Base-by-base conservation (phyloP, 2,329 filamentous ascomycete genomes). In the Aspergillus proliferans region DNA sequence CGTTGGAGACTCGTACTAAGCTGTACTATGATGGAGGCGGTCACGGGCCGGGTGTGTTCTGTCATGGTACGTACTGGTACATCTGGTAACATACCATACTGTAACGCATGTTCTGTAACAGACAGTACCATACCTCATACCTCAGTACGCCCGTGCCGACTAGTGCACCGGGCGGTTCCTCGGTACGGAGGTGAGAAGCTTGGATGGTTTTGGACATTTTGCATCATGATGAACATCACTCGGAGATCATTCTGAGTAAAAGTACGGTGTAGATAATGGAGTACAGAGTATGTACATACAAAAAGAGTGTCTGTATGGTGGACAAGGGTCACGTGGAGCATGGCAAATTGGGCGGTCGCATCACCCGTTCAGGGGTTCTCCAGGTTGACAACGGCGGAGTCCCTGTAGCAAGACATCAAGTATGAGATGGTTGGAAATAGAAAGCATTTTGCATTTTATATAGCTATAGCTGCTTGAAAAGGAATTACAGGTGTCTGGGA, bases 201-300 rank as follows among this genome's bases (percentile, higher is more conserved):
- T 38, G 34, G 34, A n/a, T 38, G 34, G 26, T 30, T 30, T 30
- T 30, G 10, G 26, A 12, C 26, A 30, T 30, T 51, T 55, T 55
- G 49, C 54, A 58, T 53, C 56, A 56, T 58, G 39, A 56, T 48
- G 48, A 47, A 50, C 53, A 56, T 51, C 55, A 56, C 47, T 19
- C 18, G 40, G 19, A 41, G 10, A 40, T 42, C 22, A 24, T 46
- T 30, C 26, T 28, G 26, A 30, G 26, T 30, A 30, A 30, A 30
- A 30, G 26, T 30, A 30, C 26, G 26, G 26, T 30, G 26, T 30
- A 36, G 34, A 42, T 18, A 18, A 41, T 22, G 21, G 39, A 24
- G 14, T n/a, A 15, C 15, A 15, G 15, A 15, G 15, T 15, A 15
- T 15, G 15, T 15, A 15, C 15, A 15, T 15, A 21, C 22, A 21